Evolutionary conservation across 805 yeast species (phyloP), one percentile per base, ranked within the genome.

Genomic region (Saccharomycodes ludwigii): DNA sequence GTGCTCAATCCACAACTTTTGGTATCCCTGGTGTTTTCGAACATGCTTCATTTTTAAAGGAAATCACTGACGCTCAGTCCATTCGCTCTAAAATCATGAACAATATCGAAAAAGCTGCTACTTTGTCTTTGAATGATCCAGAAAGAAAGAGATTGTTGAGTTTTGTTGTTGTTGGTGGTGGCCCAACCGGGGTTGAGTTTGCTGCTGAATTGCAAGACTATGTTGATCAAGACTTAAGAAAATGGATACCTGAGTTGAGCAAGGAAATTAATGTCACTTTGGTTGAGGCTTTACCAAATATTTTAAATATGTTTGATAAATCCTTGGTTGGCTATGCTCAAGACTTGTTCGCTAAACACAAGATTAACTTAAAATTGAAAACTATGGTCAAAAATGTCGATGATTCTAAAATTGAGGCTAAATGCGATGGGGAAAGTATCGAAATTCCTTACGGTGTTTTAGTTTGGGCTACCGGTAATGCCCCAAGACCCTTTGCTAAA

Each of bases 391-490:
- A 82, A 60, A 71, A 74, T 50, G 95, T 88, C 39, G 79, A 76
- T 49, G 73, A 66, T 40, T 73, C 69, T 47, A 61, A 64, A 32
- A 83, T 86, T 44, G 65, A 68, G 44, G 94, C 88, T 23, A 71
- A 69, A 48, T 72, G 66, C 35, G 68, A 72, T 24, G 76, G 76
- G 42, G 94, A 94, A 15, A 45, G 73, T 10, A 61, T 74, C 36
- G 76, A 69, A 30, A 65, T 86, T 48, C 95, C 95, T 30, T 86
- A 86, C 54, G 97, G 97, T 52, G 67, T 84, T 46, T 68, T 86
- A 44, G 93, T 86, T 40, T 86, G 97, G 97, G 96, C 96, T 37
- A 86, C 95, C 40, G 97, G 97, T 62, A 85, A 86, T 58, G 85
- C 86, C 34, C 85, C 84, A 41, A 75, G 96, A 60, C 75, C 72